These are phyloP conservation scores for Pythium phragmiticola DNA, from an alignment of 352 stramenopile species.

Conservation along the genomic window DNA sequence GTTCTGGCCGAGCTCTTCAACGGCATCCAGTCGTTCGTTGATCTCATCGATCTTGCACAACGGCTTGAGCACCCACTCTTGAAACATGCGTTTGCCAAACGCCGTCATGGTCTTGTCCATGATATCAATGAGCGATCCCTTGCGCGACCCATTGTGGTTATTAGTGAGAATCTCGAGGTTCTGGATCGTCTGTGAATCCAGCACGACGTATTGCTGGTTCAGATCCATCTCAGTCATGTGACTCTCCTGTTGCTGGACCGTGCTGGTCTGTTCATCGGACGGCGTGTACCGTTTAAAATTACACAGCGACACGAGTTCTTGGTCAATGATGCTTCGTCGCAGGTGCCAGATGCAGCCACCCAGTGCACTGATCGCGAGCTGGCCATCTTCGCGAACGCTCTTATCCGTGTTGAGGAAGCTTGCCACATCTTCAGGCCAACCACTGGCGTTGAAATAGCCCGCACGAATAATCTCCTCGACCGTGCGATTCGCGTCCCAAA, in stretches of 20 bases:
- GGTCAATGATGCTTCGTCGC: slow-evolving; percentile 78
- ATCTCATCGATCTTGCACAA: slow-evolving; percentile 95
- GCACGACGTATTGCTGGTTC: slow-evolving; percentile 87
- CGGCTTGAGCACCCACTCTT: slow-evolving; percentile 96
- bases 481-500: slow-evolving; percentile 91
- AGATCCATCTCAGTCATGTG: slow-evolving; percentile 35
- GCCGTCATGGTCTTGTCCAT: slow-evolving; percentile 91
- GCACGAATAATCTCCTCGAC: slow-evolving; percentile 89
- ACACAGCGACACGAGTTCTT: slow-evolving; percentile 73
- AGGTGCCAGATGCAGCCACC: slow-evolving; percentile 81
- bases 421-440: slow-evolving; percentile 59
- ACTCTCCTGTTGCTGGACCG: slow-evolving; percentile 7
- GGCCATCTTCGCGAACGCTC: slow-evolving; percentile 51
- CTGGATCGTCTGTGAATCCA: slow-evolving; percentile 96
- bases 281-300: slow-evolving; percentile 83
- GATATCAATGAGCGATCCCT: slow-evolving; percentile 91
- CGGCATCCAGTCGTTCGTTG: slow-evolving; percentile 94
- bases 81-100: slow-evolving; percentile 95
- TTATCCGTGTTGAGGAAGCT: slow-evolving; percentile 74
- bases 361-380: slow-evolving; percentile 67
- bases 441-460: slow-evolving; percentile 86
- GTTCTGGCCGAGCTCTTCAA: slow-evolving; percentile 91
- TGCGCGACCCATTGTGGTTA: slow-evolving; percentile 87
- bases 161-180: slow-evolving; percentile 96
- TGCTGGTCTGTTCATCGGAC: slow-evolving; percentile 54